Base-by-base conservation (phyloP, 805 yeast species). In the Lachancea quebecensis region DNA sequence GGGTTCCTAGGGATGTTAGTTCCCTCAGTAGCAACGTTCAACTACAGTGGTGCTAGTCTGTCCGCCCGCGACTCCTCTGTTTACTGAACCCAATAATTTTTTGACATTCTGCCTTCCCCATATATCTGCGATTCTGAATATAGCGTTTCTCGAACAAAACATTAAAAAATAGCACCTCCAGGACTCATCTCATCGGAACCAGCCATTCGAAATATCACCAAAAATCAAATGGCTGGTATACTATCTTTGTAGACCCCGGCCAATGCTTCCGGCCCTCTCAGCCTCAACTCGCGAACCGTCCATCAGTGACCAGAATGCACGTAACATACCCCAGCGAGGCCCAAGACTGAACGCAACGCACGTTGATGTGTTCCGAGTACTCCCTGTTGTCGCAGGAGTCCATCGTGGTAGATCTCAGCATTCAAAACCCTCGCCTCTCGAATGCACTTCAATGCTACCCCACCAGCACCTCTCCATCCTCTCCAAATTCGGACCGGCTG, bases 341-440 rank as follows among this genome's bases (percentile, higher is more conserved):
- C 25, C 7, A 21, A 21, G 25, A 21, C 7, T 7, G 25, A 21
- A 21, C 25, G 25, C 25, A 21, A 21, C 6, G 25, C 25, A 21
- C 12, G 12, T 12, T 28, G 14, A 25, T 11, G 33, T 21, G 38
- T 21, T 33, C 43, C 18, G 38, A 34, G 30, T 31, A 30, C 33
- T 34, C 43, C 15, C 34, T 40, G 15, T 18, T 28, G 29, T 14
- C 45, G 12, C 45, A 41, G 35, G 39, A 41, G 28, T 35, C 34
- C 21, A 30, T 27, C 34, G 37, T 41, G 30, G 10, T 41, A 12
- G 45, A 41, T 21, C 45, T 41, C 30, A 41, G 45, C 17, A 35
- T 27, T 27, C 34, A 36, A 29, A 35, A 30, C 29, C 18, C 37
- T 11, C 29, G 39, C 16, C 39, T 18, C 10, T n/a, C 39, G 21